These are phyloP conservation scores for Pseudocercospora pini-densiflorae DNA, from an alignment of 2,329 filamentous ascomycete species.

Conservation along the genomic window DNA sequence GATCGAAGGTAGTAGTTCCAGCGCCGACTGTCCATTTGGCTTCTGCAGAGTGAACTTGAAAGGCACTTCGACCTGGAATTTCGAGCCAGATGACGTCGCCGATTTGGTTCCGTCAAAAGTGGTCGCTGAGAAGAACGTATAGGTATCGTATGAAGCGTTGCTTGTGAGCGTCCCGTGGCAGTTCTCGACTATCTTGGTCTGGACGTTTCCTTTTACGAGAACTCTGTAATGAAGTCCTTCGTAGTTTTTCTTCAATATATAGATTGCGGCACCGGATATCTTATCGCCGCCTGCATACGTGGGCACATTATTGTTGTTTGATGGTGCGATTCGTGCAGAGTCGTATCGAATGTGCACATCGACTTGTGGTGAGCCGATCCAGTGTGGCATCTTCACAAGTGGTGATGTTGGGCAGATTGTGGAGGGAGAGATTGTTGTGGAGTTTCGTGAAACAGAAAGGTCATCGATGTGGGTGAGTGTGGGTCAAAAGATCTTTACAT, in stretches of 20 bases:
- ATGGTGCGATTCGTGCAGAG: background rate
- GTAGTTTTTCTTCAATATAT: slow-evolving; percentile 17
- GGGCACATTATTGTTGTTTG: background rate
- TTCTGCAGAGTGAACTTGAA: slow-evolving; percentile 18
- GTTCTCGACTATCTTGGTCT: slow-evolving; percentile 17
- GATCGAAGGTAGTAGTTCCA: slow-evolving; percentile 17
- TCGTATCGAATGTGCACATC: slow-evolving; percentile 8
- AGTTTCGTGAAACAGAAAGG: background rate
- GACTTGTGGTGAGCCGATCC: slow-evolving; percentile 8
- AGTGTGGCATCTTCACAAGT: slow-evolving; percentile 16
- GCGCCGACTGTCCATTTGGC: background rate
- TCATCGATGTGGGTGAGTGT: too few species aligned
- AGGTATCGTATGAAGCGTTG: slow-evolving; percentile 14
- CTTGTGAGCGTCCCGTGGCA: slow-evolving; percentile 14
- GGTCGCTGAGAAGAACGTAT: slow-evolving; percentile 20
- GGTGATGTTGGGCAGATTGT: background rate
- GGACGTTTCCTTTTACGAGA: slow-evolving; percentile 16
- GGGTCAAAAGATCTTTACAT: background rate
- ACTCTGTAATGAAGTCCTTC: slow-evolving; percentile 18
- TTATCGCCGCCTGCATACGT: slow-evolving; percentile 15
- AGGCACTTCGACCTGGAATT: slow-evolving; percentile 14
- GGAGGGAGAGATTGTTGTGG: background rate
- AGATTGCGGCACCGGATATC: slow-evolving; percentile 20
- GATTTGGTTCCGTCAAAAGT: slow-evolving; percentile 15
- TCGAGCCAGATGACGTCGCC: background rate